Evolutionary conservation across 306 rosid genomes (phyloP).

Genomic region (Lotus japonicus): DNA sequence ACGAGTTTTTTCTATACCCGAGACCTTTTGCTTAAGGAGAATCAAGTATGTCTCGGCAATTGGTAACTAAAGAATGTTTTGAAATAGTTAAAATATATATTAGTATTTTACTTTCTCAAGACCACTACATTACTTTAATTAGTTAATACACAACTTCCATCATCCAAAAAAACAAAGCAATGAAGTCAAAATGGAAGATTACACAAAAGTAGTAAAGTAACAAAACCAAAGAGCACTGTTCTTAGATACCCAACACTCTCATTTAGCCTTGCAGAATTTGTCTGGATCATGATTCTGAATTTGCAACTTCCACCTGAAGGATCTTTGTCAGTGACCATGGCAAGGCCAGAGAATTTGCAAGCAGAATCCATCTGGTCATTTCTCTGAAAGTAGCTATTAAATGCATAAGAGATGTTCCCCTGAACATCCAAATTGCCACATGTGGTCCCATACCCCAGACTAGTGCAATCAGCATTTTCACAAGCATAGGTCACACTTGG

Average conservation of each 20-base stretch:
- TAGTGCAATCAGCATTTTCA: constrained; percentile 69
- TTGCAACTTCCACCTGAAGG: constrained; percentile 66
- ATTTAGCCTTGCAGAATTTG: constrained; percentile 16
- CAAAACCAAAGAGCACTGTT: constrained; percentile 26
- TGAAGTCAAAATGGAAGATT: too few relatives aligned
- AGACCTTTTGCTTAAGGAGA: too few relatives aligned
- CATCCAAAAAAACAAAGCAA: too few relatives aligned
- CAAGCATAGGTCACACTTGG: constrained; percentile 79
- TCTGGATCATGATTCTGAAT: constrained; percentile 62
- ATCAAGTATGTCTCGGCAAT: too few relatives aligned
- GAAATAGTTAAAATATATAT: too few relatives aligned
- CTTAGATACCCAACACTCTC: constrained; percentile 24
- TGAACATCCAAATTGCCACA: constrained; percentile 56
- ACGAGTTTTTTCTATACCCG: too few relatives aligned
- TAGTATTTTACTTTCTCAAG: too few relatives aligned
- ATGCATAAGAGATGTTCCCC: constrained; percentile 79
- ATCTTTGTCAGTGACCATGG: constrained; percentile 47
- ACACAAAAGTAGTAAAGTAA: not conserved
- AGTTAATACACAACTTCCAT: too few relatives aligned
- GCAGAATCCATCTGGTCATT: constrained; percentile 58
- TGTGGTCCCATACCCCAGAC: constrained; percentile 79
- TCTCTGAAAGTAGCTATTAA: constrained; percentile 77
- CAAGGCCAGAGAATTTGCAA: constrained; percentile 78
- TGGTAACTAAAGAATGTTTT: too few relatives aligned
- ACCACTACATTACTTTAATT: too few relatives aligned